Evolutionary conservation across 345 rosid species (phyloP).

Genomic region (Physaria fendleri): DNA sequence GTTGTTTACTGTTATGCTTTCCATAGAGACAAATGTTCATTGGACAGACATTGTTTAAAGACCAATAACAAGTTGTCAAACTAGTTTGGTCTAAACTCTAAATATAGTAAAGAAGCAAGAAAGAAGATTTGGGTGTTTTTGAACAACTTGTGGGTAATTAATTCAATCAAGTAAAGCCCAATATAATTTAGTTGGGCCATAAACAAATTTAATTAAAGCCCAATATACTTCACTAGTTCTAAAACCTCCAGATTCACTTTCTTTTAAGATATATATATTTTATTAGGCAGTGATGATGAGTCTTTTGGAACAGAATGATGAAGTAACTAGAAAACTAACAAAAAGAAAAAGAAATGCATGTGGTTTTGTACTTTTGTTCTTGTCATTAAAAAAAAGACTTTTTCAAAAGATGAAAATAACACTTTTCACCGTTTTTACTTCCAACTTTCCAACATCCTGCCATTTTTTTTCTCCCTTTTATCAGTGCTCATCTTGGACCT

Average conservation of each 20-base stretch:
- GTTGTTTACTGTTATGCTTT: too few relatives aligned
- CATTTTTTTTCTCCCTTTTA: neutral
- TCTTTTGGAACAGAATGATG: slow-evolving; percentile 5
- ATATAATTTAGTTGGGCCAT: too few relatives aligned
- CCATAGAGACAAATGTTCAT: too few relatives aligned
- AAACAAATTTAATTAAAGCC: too few relatives aligned
- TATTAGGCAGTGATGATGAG: neutral
- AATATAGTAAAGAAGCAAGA: too few relatives aligned
- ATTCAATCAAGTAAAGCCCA: too few relatives aligned
- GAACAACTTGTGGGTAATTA: too few relatives aligned
- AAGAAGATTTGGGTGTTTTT: too few relatives aligned
- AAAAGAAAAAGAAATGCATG: slow-evolving; percentile 3
- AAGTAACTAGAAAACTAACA: slow-evolving; percentile 4
- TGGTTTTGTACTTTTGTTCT: slow-evolving; percentile 8
- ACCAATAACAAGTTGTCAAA: too few relatives aligned
- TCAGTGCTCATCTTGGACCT: neutral
- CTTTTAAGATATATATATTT: neutral
- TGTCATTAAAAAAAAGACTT: neutral
- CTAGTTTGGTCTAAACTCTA: too few relatives aligned
- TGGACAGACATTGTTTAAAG: too few relatives aligned
- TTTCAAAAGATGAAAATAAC: neutral
- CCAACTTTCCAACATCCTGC: slow-evolving; percentile 10
- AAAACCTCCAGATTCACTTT: neutral
- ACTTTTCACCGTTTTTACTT: slow-evolving; percentile 20
- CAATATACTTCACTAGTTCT: too few relatives aligned